Evolutionary conservation across 345 rosid species (phyloP), one percentile per base, ranked within the genome.

Genomic region (Crucihimalaya himalaica): DNA sequence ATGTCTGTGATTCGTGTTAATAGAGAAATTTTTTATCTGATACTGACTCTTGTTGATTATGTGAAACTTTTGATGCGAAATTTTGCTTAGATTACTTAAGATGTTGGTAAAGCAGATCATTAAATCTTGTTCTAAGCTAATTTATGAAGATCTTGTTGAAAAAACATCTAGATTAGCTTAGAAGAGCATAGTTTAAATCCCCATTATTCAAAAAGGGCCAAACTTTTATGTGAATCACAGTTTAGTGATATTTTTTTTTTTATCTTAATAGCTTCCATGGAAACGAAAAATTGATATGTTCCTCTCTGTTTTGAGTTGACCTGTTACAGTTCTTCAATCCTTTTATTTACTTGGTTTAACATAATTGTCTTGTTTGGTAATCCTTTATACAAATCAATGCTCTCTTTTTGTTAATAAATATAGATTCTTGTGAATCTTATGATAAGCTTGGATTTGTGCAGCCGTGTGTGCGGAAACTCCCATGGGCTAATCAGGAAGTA

Each of bases 401-500:
- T 51, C 51, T 16, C 5, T 46, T 46, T n/a, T 46, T 43, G 19
- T n/a, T 16, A 7, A 2, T 6, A n/a, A 5, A 4, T 48, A 20
- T 20, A 21, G 54, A 10, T 4, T 50, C 13, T 5, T 51, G 27
- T 5, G 16, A 3, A 40, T 67, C 8, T 39, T 27, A 63, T 0
- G 2, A 0, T 13, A 50, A 29, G 16, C 0, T 9, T 46, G 25
- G 21, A 23, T 25, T 27, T 40, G 46, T 75, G 61, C 55, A 54
- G 77, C 53, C 56, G 77, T 28, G 63, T 78, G 43, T 81, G 81
- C 2, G 81, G 84, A 55, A 81, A 81, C 71, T 79, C 83, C 1
- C 83, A 81, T 53, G 83, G 81, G 14, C 15, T 81, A 19, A 81
- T 81, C 28, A 63, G 83, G 48, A 81, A 81, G 81, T 81, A 81